A percentile compares a stretch with the other conserved stretches of the same genome.
Evolutionary conservation across 2,329 filamentous ascomycete genomes (phyloP).

Genomic region (Hypoxylon sp.): DNA sequence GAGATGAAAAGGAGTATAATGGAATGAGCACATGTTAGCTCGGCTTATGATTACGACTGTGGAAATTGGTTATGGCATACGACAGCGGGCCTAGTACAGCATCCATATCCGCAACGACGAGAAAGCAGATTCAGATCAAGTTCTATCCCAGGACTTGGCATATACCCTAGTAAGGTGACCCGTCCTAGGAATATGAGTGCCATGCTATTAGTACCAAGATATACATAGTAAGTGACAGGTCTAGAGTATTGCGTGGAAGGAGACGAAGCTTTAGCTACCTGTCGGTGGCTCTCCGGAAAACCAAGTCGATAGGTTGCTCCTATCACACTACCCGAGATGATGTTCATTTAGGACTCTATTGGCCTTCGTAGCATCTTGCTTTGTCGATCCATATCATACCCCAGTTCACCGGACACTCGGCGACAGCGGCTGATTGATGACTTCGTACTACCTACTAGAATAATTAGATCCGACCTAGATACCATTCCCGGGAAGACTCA

Average conservation of each 20-base stretch:
- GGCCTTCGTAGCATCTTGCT: not conserved
- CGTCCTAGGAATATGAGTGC: not conserved
- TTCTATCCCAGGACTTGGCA: conserved; percentile 4
- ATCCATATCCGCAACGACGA: no score
- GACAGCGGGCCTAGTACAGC: no score
- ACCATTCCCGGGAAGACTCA: conserved; percentile 3
- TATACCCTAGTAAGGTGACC: conserved; percentile 2
- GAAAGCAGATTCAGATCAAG: no score
- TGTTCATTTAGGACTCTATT: not conserved
- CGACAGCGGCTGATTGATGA: not conserved
- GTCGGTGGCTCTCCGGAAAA: conserved; percentile 7
- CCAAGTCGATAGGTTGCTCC: not conserved
- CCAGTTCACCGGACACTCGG: no score
- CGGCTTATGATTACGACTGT: conserved; percentile 6
- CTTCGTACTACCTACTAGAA: no score
- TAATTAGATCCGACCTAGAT: no score
- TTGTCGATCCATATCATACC: no score
- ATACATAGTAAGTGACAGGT: not conserved
- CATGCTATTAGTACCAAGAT: not conserved
- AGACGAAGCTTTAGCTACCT: conserved; percentile 6
- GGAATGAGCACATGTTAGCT: conserved; percentile 18
- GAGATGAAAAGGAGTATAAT: not conserved
- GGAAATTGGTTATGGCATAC: conserved; percentile 7
- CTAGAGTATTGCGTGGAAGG: not conserved
- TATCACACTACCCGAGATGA: not conserved